Conservation (phyloP, 2,329 filamentous ascomycete genomes). For the Talaromyces sp. region DNA sequence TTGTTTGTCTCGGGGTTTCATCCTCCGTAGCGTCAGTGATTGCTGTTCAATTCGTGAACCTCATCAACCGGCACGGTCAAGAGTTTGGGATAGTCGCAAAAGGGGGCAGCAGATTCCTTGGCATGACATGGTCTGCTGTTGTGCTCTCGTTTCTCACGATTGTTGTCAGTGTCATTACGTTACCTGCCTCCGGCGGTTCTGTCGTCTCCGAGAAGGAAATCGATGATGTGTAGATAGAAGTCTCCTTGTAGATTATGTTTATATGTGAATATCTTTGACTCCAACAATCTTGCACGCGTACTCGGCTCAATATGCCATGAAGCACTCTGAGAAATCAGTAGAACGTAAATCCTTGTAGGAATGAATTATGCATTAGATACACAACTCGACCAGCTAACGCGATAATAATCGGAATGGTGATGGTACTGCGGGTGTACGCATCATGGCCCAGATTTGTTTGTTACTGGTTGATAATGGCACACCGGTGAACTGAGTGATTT, state of each 20-base stretch:
- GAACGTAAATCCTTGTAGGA: not conserved
- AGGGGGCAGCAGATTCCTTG: slow-evolving; percentile 54
- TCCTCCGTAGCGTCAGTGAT: slow-evolving; percentile 70
- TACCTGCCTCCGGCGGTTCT: slow-evolving; percentile 21
- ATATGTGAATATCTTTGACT: not conserved
- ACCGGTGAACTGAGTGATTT: slow-evolving; percentile 5
- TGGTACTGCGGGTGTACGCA: not conserved
- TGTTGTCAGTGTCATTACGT: slow-evolving; percentile 29
- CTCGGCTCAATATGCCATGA: not conserved
- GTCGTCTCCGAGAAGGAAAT: slow-evolving; percentile 17
- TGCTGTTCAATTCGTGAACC: slow-evolving; percentile 50
- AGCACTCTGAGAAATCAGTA: not conserved
- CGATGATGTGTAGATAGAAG: not conserved
- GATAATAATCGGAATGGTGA: slow-evolving; percentile 2
- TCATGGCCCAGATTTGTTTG: not conserved
- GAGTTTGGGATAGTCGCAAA: slow-evolving; percentile 49
- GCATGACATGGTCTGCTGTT: slow-evolving; percentile 58
- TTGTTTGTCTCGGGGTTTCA: slow-evolving; percentile 62
- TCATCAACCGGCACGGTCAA: slow-evolving; percentile 54
- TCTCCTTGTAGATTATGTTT: not conserved
- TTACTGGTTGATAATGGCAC: not conserved
- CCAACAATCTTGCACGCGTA: not conserved
- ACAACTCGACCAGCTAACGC: not conserved
- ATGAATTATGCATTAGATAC: not conserved
- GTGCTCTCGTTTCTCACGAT: slow-evolving; percentile 31